These are phyloP conservation scores for Scheffersomyces coipomensis DNA, from an alignment of 805 yeast species.

Conservation along the genomic window DNA sequence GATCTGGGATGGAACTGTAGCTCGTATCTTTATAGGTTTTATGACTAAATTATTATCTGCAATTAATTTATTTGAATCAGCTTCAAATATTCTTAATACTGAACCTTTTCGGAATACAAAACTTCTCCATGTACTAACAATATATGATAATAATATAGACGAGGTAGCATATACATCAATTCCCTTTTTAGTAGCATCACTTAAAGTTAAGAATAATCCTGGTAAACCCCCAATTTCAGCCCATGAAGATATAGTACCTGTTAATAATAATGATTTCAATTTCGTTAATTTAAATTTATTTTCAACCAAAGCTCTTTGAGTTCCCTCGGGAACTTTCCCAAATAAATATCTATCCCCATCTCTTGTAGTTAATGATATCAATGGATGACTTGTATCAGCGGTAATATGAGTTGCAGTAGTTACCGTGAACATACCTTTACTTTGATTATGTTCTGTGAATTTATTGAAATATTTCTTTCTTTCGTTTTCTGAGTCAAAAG, in stretches of 20 bases:
- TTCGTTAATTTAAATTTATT: conserved; percentile 56
- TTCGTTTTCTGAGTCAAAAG: conserved; percentile 1
- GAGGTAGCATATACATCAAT: conserved; percentile 52
- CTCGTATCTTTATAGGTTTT: conserved; percentile 30
- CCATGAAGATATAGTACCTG: conserved; percentile 76
- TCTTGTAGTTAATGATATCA: conserved; percentile 47
- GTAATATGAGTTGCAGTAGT: conserved; percentile 53
- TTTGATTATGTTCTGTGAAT: conserved; percentile 11
- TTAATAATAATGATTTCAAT: conserved; percentile 64
- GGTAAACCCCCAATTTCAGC: conserved; percentile 86
- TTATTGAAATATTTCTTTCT: conserved; percentile 5
- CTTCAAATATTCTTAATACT: conserved; percentile 38
- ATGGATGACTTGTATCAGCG: conserved; percentile 56
- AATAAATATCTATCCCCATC: conserved; percentile 61
- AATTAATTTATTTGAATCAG: conserved; percentile 25
- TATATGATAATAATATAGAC: conserved; percentile 35
- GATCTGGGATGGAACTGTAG: no score
- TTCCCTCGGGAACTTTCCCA: conserved; percentile 84
- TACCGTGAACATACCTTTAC: conserved; percentile 45
- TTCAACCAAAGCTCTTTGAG: conserved; percentile 68
- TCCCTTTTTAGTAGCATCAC: conserved; percentile 69
- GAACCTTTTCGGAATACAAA: conserved; percentile 82
- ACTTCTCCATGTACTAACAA: conserved; percentile 79
- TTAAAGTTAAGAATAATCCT: conserved; percentile 77
- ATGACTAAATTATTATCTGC: conserved; percentile 39